Percentiles rank a stretch among this genome's conserved stretches.
Conservation (phyloP, 2,329 filamentous ascomycete species). For the Cyphellophora europaea region DNA sequence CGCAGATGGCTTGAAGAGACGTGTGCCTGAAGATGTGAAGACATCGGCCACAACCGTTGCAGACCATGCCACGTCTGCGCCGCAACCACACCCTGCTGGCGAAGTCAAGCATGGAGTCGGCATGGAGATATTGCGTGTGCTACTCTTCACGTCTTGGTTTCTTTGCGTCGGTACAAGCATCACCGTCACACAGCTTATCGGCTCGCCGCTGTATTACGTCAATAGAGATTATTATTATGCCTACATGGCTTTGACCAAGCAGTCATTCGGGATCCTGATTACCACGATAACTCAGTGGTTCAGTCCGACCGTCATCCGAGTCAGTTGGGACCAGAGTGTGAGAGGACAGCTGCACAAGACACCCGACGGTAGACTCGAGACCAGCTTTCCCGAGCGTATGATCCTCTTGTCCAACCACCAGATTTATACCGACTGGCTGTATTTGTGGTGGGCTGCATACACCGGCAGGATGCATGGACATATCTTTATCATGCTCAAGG, state of each 20-base stretch:
- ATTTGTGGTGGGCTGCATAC: slow-evolving; percentile 91
- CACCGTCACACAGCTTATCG: slow-evolving; percentile 64
- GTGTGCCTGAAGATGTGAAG: background rate
- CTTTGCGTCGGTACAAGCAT: slow-evolving; percentile 31
- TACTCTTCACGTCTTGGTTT: slow-evolving; percentile 18
- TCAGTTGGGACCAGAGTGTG: slow-evolving; percentile 76
- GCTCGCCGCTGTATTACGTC: slow-evolving; percentile 64
- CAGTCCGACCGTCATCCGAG: slow-evolving; percentile 72
- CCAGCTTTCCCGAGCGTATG: slow-evolving; percentile 70
- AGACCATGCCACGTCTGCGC: slow-evolving; percentile 7
- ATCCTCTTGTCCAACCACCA: slow-evolving; percentile 84
- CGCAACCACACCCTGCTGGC: slow-evolving; percentile 14
- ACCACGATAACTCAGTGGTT: slow-evolving; percentile 79
- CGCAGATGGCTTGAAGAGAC: background rate
- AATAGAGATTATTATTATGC: slow-evolving; percentile 71
- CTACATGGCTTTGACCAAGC: slow-evolving; percentile 81
- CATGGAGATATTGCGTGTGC: slow-evolving; percentile 28
- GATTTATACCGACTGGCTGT: slow-evolving; percentile 86
- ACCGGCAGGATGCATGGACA: slow-evolving; percentile 75
- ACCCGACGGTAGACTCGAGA: slow-evolving; percentile 63
- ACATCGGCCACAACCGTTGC: background rate
- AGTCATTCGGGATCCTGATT: slow-evolving; percentile 68
- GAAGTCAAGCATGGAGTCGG: slow-evolving; percentile 34
- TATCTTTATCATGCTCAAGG: slow-evolving; percentile 83
- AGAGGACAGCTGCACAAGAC: slow-evolving; percentile 63